A percentile compares a stretch with the other conserved stretches of the same genome.
These are phyloP conservation scores for Leucocoprinus leucothites DNA, from an alignment of 768 basidiomycete species.

Conservation along the genomic window DNA sequence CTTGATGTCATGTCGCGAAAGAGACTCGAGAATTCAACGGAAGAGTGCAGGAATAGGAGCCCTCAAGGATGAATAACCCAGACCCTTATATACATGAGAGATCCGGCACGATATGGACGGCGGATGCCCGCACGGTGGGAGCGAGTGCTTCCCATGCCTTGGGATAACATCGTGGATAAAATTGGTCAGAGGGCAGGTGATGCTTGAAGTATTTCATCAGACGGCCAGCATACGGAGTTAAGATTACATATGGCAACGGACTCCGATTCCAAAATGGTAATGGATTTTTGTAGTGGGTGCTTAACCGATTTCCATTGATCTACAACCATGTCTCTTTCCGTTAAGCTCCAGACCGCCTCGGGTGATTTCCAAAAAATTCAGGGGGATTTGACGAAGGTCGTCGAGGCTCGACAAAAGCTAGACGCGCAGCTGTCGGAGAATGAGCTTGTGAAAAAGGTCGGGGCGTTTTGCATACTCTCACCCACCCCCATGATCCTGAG, in stretches of 20 bases:
- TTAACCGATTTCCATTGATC: constrained; percentile 2
- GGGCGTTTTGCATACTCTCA: not conserved
- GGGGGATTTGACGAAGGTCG: constrained; percentile 61
- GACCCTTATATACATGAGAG: not conserved
- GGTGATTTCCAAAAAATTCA: constrained; percentile 82
- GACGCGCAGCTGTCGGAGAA: constrained; percentile 91
- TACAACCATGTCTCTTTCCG: constrained; percentile 49
- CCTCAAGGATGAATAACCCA: not conserved
- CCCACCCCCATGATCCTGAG: constrained; percentile 1
- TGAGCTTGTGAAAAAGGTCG: constrained; percentile 86
- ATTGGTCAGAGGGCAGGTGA: not conserved
- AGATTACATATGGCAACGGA: not conserved
- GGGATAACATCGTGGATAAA: not conserved
- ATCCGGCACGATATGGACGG: not conserved
- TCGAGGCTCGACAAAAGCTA: constrained; percentile 83
- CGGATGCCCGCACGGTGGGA: not conserved
- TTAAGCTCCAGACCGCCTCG: constrained; percentile 64
- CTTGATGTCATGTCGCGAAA: constrained; percentile 28
- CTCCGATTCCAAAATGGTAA: not conserved
- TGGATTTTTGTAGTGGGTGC: not conserved
- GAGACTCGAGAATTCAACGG: not conserved
- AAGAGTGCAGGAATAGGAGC: not conserved
- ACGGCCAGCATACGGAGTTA: not conserved
- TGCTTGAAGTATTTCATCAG: not conserved
- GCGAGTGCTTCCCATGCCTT: not conserved